A percentile compares a stretch with the other conserved stretches of the same genome.
Evolutionary conservation across 1,284 basidiomycete genomes (phyloP).

Genomic region (Cutaneotrichosporon sp.): DNA sequence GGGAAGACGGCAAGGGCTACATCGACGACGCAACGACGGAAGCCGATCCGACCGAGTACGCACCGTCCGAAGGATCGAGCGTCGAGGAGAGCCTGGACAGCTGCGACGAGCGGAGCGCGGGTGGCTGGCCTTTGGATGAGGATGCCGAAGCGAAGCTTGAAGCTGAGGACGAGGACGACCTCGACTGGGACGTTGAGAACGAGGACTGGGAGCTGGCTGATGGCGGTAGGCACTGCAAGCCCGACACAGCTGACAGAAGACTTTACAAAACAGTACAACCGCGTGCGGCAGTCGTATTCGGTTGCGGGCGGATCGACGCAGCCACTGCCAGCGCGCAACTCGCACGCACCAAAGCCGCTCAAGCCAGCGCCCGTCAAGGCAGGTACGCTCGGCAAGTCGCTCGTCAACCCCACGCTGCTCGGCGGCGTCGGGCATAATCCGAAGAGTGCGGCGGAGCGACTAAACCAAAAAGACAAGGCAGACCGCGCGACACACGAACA

Average conservation of each 20-base stretch:
- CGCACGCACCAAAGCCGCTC: conserved; percentile 30
- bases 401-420: conserved; percentile 55
- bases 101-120: conserved; percentile 1
- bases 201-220: conserved; percentile 85
- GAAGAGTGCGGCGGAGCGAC: conserved; percentile 77
- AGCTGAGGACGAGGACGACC: conserved; percentile 28
- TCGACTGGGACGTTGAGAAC: conserved; percentile 62
- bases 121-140: conserved; percentile 8
- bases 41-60: conserved; percentile 5
- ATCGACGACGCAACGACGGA: conserved; percentile 21
- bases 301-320: conserved; percentile 17
- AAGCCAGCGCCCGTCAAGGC: conserved; percentile 37
- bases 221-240: conserved; percentile 48
- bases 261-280: conserved; percentile 95
- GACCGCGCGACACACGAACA: conserved; percentile 93
- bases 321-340: conserved; percentile 37
- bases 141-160: conserved; percentile 4
- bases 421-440: conserved; percentile 74
- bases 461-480: conserved; percentile 85
- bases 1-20: conserved; percentile 18
- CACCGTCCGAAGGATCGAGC: conserved; percentile 25
- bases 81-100: conserved; percentile 22
- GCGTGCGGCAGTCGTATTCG: conserved; percentile 66
- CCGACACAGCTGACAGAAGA: conserved; percentile 54
- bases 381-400: conserved; percentile 61